Conservation (phyloP, 768 basidiomycete species). For the Pilatotrama ljubarskyi region DNA sequence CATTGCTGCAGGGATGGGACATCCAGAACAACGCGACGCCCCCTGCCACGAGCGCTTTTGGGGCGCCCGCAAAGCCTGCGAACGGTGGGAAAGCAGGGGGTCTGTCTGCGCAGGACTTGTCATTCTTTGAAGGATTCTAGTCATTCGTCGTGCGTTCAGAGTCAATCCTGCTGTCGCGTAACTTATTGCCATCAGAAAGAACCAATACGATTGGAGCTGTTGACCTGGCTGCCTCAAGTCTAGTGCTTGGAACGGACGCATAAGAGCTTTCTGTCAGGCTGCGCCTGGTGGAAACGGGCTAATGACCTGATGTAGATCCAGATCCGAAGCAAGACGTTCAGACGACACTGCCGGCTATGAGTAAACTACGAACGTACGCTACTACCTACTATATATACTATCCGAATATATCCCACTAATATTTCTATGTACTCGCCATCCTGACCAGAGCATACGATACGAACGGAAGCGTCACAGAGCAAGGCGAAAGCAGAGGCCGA, state of each 20-base stretch:
- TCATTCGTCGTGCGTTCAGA: not conserved
- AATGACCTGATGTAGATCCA: not conserved
- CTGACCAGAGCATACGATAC: not conserved
- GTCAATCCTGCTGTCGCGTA: constrained; percentile 7
- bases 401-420: not conserved
- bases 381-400: not conserved
- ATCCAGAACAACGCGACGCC: not conserved
- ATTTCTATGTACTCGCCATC: not conserved
- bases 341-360: not conserved
- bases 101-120: constrained; percentile 80
- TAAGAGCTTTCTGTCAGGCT: too few species aligned
- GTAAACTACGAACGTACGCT: not conserved
- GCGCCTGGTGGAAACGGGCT: not conserved
- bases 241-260: too few species aligned
- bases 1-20: constrained; percentile 8
- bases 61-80: constrained; percentile 17
- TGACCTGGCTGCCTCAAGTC: not conserved
- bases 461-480: not conserved
- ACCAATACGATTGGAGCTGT: not conserved
- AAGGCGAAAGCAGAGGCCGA: not conserved
- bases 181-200: constrained; percentile 3
- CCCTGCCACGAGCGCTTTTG: not conserved
- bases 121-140: constrained; percentile 80
- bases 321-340: not conserved
- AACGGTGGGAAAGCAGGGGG: constrained; percentile 44